Conservation (phyloP, 176 grass and related monocot species). For the Oryza punctata region DNA sequence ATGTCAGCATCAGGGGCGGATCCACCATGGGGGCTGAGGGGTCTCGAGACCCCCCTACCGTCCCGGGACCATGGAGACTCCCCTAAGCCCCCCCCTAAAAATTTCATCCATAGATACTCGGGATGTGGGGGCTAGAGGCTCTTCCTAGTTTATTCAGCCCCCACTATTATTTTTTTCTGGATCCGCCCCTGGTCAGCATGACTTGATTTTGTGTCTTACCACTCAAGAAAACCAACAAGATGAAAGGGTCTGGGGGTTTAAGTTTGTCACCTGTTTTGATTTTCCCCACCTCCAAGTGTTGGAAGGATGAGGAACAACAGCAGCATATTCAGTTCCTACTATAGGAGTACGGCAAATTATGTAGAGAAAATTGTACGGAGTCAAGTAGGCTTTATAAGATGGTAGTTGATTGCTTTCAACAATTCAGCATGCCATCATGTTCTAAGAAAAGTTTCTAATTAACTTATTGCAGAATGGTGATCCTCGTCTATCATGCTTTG, state of each 20-base stretch:
- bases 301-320: not conserved
- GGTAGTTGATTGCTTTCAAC: not conserved
- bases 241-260: not conserved
- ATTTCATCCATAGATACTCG: too few relatives aligned
- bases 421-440: constrained; percentile 16
- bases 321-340: not conserved
- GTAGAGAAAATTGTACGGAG: not conserved
- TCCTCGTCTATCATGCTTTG: constrained; percentile 80
- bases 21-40: too few relatives aligned
- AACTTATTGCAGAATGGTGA: constrained; percentile 61
- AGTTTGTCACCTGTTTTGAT: not conserved
- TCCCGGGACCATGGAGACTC: too few relatives aligned
- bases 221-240: not conserved
- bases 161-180: too few relatives aligned
- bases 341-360: not conserved
- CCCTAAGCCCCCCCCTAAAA: too few relatives aligned
- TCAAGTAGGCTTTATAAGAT: not conserved
- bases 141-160: too few relatives aligned
- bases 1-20: too few relatives aligned
- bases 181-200: too few relatives aligned
- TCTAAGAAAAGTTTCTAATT: constrained; percentile 1
- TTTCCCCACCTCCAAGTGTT: not conserved
- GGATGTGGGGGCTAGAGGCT: too few relatives aligned
- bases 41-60: too few relatives aligned
- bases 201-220: constrained; percentile 14